Evolutionary conservation across 768 basidiomycete species (phyloP).

Genomic region (Leucosporidium creatinivorum): DNA sequence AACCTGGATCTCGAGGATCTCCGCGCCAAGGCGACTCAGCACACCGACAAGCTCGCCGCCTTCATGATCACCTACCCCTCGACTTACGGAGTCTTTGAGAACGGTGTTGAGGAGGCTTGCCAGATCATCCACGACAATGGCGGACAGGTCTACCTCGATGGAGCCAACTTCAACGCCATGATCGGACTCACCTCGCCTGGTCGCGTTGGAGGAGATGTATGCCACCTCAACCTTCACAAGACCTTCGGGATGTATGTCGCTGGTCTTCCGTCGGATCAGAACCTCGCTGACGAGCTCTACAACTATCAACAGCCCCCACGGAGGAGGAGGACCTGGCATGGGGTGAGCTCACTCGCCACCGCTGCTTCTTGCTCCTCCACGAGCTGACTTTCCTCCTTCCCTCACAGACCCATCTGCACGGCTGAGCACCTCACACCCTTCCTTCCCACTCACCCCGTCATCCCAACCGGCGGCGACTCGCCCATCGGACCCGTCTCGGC

Average conservation of each 20-base stretch:
- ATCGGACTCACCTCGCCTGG: slow-evolving; percentile 45
- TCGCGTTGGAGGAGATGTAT: slow-evolving; percentile 94
- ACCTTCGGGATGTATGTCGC: slow-evolving; percentile 79
- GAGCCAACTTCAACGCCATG: slow-evolving; percentile 41
- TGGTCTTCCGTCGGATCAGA: not conserved
- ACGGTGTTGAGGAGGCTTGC: slow-evolving; percentile 72
- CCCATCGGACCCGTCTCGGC: slow-evolving; percentile 84
- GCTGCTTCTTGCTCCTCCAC: slow-evolving; percentile 2
- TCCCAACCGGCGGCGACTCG: slow-evolving; percentile 58
- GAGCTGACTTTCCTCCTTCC: slow-evolving; percentile 34
- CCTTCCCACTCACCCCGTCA: slow-evolving; percentile 77
- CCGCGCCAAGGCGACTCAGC: slow-evolving; percentile 73
- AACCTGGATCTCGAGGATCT: slow-evolving; percentile 84
- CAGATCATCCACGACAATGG: slow-evolving; percentile 88
- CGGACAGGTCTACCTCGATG: slow-evolving; percentile 92
- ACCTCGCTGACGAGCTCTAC: not conserved
- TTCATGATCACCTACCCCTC: slow-evolving; percentile 74
- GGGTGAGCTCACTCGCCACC: slow-evolving; percentile 49
- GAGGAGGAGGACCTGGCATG: slow-evolving; percentile 93
- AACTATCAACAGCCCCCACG: slow-evolving; percentile 63
- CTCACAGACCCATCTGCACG: slow-evolving; percentile 71
- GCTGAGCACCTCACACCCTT: slow-evolving; percentile 89
- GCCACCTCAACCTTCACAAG: slow-evolving; percentile 97
- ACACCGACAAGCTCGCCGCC: slow-evolving; percentile 85
- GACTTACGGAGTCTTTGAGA: slow-evolving; percentile 95